Conservation (phyloP, 2,329 filamentous ascomycete species). For the Fusarium lyarnte region DNA sequence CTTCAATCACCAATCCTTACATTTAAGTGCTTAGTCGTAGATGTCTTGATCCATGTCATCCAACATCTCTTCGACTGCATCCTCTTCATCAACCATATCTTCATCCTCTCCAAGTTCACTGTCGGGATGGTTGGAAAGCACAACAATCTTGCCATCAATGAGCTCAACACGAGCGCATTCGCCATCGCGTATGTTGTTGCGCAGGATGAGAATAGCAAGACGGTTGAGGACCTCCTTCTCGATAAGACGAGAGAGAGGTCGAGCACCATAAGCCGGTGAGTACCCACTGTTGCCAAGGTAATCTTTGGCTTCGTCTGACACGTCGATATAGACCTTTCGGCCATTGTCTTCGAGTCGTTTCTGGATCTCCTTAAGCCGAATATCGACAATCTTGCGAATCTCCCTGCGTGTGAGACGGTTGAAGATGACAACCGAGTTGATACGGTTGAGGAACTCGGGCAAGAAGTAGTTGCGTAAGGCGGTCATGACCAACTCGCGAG, state of each 20-base stretch:
- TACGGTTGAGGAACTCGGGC: conserved; percentile 98
- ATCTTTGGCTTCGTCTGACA: conserved; percentile 87
- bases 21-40: conserved; percentile 50
- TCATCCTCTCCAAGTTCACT: conserved; percentile 70
- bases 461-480: conserved; percentile 95
- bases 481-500: conserved; percentile 88
- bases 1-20: background rate
- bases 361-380: conserved; percentile 89
- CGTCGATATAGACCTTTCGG: conserved; percentile 85
- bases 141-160: conserved; percentile 79
- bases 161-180: conserved; percentile 84
- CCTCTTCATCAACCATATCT: conserved; percentile 78
- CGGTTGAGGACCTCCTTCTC: conserved; percentile 97
- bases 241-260: conserved; percentile 87
- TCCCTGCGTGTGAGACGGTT: conserved; percentile 91
- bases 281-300: conserved; percentile 93
- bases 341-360: conserved; percentile 86
- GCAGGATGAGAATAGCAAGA: conserved; percentile 88
- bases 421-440: conserved; percentile 96
- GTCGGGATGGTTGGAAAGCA: conserved; percentile 82
- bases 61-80: conserved; percentile 75
- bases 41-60: conserved; percentile 70
- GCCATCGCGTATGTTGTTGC: conserved; percentile 85
- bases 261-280: conserved; percentile 92
- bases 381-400: conserved; percentile 95